Evolutionary conservation across 768 basidiomycete species (phyloP), one percentile per base, ranked within the genome.

Genomic region (Roridomyces roridus): DNA sequence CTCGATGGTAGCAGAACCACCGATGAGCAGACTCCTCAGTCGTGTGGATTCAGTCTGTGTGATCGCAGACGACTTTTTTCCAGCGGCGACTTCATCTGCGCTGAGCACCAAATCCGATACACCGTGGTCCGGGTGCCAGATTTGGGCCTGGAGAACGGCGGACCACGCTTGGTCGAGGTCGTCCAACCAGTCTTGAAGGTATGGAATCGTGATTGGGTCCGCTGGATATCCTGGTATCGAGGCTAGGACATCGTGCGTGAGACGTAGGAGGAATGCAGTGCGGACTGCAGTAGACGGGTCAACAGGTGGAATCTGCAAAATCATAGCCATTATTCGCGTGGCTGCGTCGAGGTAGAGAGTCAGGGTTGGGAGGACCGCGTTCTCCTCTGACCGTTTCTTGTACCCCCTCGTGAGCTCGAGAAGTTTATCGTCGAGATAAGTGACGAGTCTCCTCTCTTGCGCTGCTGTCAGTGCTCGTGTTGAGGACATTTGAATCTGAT

Each of bases 91-190:
- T 40, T 68, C 71, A 24, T 70, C 73, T 15, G 72, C 71, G n/a
- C 80, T 76, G 4, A 83, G 49, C 5, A 74, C 60, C 28, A 82
- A 67, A 51, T 83, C 83, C 5, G 67, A 74, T 6, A 68, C 62
- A 6, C 71, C 65, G n/a, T 69, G 43, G 4, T 67, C 71, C 1
- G 87, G 77, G 61, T 91, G 84, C 91, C 91, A 93, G 2, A 80
- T 76, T 63, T 89, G 86, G 6, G 74, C 73, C 35, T 80, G 80
- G 25, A 93, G 76, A 2, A 89, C 87, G 17, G 83, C 79, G 14
- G 85, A 61, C 91, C 91, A 93, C 0, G 85, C 88, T 46, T 84
- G 79, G 70, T 93, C 91, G 34, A 93, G 79, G 64, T 90, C 86
- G 65, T 85, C 83, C 23, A 92, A 72, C 75, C 85, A 89, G 57